These are phyloP conservation scores for Schwanniomyces vanrijiae DNA, from an alignment of 805 yeast species.

Conservation along the genomic window DNA sequence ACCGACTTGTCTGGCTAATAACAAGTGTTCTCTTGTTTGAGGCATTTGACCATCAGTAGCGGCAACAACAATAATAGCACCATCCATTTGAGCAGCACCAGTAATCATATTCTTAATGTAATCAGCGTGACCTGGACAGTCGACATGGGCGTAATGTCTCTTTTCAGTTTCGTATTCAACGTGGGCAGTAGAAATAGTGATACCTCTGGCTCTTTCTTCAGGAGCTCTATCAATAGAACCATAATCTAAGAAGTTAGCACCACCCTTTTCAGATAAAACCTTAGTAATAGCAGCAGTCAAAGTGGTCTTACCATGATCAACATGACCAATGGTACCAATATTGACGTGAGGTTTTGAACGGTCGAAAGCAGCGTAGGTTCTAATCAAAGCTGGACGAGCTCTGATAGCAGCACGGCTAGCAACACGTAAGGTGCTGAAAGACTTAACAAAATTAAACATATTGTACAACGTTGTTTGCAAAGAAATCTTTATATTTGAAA, in stretches of 20 bases:
- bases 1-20: conserved; percentile 99
- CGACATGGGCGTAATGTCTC: conserved; percentile 97
- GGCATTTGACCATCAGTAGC: conserved; percentile 99
- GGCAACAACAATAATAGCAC: conserved; percentile 98
- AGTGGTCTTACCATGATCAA: conserved; percentile 98
- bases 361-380: conserved; percentile 71
- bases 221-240: conserved; percentile 95
- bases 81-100: conserved; percentile 99
- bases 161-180: conserved; percentile 94
- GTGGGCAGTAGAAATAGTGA: conserved; percentile 96
- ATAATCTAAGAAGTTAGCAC: conserved; percentile 92
- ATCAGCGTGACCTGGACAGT: conserved; percentile 99
- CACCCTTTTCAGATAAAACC: conserved; percentile 83
- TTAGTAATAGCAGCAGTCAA: conserved; percentile 98
- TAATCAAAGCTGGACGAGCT: conserved; percentile 30
- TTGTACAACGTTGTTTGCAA: neutral
- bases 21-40: conserved; percentile 97
- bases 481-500: neutral
- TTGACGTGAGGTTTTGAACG: conserved; percentile 97
- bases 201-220: conserved; percentile 99
- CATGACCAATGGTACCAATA: conserved; percentile 98
- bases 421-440: conserved; percentile 28
- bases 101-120: conserved; percentile 98
- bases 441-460: conserved; percentile 25
- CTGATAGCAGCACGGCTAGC: conserved; percentile 20